phyloP scores from a whole-genome alignment of 139 green algal species.

The Zygnema cylindricum region DNA sequence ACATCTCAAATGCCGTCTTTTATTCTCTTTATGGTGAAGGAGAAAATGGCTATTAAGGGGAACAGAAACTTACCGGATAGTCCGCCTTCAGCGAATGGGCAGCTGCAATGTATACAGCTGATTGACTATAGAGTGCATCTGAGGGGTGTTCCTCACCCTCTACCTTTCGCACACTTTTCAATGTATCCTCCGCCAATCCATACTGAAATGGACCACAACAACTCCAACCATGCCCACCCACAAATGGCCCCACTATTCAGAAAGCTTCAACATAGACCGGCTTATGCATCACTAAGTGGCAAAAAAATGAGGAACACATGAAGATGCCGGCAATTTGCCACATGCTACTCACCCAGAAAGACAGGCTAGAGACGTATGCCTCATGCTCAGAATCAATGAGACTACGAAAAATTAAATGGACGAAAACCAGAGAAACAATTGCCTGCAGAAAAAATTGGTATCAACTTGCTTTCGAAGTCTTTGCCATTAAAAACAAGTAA shows the following conservation, averaged over 20 bases:
- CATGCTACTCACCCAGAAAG: neutral
- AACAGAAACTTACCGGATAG: constrained; percentile 40
- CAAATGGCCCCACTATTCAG: neutral
- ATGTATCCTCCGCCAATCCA: constrained; percentile 51
- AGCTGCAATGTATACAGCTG: constrained; percentile 55
- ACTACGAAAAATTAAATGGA: too few species aligned
- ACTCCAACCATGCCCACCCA: neutral
- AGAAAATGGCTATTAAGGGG: too few species aligned
- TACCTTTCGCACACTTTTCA: constrained; percentile 21
- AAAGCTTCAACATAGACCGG: neutral
- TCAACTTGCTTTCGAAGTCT: too few species aligned
- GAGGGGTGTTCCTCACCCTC: neutral
- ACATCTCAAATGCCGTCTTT: too few species aligned
- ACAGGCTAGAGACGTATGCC: too few species aligned
- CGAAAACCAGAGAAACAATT: too few species aligned
- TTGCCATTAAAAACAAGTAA: too few species aligned
- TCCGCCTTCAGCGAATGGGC: constrained; percentile 56
- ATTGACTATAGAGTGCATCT: constrained; percentile 54
- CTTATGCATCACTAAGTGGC: too few species aligned
- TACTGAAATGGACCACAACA: constrained; percentile 43
- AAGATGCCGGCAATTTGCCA: neutral
- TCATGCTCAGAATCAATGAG: too few species aligned
- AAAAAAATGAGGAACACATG: too few species aligned
- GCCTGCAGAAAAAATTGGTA: too few species aligned
- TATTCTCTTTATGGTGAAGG: too few species aligned